Evolutionary conservation across 805 yeast genomes (phyloP).

Genomic region (Pichia cephalocereana): DNA sequence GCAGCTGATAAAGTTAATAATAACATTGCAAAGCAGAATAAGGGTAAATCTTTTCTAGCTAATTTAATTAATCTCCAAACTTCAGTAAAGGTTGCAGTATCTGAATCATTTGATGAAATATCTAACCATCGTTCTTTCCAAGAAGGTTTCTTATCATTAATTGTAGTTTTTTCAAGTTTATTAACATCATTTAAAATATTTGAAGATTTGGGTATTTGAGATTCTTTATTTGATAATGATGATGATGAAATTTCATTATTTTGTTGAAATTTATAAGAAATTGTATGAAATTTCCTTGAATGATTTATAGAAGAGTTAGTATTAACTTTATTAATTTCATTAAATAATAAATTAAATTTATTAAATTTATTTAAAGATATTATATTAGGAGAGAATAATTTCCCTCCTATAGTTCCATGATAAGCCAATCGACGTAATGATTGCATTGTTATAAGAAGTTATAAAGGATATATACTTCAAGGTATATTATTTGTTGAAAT

Average conservation of each 20-base stretch:
- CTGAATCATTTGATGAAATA: conserved; percentile 24
- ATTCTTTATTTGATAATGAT: not conserved
- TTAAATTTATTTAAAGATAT: no score
- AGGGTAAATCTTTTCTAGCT: conserved; percentile 36
- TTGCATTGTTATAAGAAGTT: not conserved
- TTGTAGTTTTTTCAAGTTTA: not conserved
- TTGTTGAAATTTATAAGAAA: not conserved
- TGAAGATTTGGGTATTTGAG: not conserved
- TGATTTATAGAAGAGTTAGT: not conserved
- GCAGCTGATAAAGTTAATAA: conserved; percentile 39
- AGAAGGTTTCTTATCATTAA: conserved; percentile 2
- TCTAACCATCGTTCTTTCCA: conserved; percentile 25
- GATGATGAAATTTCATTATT: not conserved
- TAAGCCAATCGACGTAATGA: not conserved
- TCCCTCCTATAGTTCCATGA: not conserved
- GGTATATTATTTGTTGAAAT: not conserved
- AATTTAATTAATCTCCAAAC: conserved; percentile 32
- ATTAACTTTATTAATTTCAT: no score
- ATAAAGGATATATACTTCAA: no score
- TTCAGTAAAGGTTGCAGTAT: conserved; percentile 28
- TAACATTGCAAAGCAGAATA: conserved; percentile 34
- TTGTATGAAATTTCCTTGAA: not conserved
- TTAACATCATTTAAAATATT: not conserved
- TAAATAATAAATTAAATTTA: no score
- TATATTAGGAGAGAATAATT: not conserved